Base-by-base conservation (phyloP, 352 stramenopile species). In the Blastocystis sp. region DNA sequence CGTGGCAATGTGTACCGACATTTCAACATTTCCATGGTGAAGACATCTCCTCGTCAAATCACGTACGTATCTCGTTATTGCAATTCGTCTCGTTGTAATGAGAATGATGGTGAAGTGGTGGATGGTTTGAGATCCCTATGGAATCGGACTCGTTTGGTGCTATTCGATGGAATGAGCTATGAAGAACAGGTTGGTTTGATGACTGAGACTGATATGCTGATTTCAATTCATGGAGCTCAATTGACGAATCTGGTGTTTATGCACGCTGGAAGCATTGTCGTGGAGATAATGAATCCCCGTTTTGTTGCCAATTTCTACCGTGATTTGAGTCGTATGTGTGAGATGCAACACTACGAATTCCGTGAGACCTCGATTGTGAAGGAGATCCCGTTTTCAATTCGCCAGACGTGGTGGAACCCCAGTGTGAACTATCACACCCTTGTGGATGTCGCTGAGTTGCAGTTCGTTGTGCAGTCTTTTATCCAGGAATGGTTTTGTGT, bases 201-300 rank as follows among this genome's bases (percentile, higher is more conserved):
- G 48, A 17, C 48, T 7, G 48, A 56, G 48, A 56, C 48, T 7
- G 14, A 56, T 0, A 7, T 56, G 48, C 48, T 74, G 23, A 48
- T 74, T 43, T 52, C 64, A n/a, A 74, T 52, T 45, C 64, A 74
- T 48, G 64, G 64, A 10, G 64, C 64, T 7, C 64, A 74, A 28
- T 41, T 74, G 21, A 41, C 41, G 64, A 74, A 74, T 48, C 23
- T 74, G 64, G 10, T 74, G 23, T 74, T 74, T n/a, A 34, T 74
- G 64, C 64, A 74, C 1, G 1, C 64, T 53, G 64, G 64, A 41
- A 48, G 64, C n/a, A 23, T 21, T 43, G 64, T 74, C 28, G 45
- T 74, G 21, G 64, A 74, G 64, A 38, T 74, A 5, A 48, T 74
- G 1, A 74, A 74, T 21, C 64, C 64, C n/a, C 34, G 34, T 9